phyloP scores from a whole-genome alignment of 345 rosid genomes.

The Rubroshorea leprosula region DNA sequence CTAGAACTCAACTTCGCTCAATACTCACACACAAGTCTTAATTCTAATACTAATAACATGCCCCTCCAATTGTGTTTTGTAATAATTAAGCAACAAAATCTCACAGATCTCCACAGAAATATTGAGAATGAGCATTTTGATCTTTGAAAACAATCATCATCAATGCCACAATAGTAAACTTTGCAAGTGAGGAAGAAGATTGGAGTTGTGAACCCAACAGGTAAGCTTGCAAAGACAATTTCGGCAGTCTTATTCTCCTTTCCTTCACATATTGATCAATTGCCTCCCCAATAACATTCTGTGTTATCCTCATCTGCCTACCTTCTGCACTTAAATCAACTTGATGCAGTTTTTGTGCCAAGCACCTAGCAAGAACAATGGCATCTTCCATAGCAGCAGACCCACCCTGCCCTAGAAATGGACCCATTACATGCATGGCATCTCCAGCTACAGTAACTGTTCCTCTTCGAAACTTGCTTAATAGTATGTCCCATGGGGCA shows the following conservation, averaged over 20 bases:
- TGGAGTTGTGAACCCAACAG: constrained; percentile 27
- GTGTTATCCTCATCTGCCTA: background rate
- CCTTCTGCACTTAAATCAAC: background rate
- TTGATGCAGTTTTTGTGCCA: constrained; percentile 21
- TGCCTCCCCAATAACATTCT: constrained; percentile 22
- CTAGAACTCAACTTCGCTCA: no score
- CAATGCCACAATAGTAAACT: constrained; percentile 15
- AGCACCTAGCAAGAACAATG: constrained; percentile 43
- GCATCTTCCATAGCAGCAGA: constrained; percentile 46
- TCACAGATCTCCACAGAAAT: constrained; percentile 32
- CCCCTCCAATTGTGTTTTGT: no score
- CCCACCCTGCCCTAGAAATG: constrained; percentile 48
- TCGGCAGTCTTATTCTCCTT: constrained; percentile 34
- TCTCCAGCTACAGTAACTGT: constrained; percentile 46
- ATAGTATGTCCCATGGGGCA: constrained; percentile 32
- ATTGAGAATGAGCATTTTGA: constrained; percentile 21
- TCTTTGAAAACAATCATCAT: constrained; percentile 29
- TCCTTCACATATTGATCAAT: constrained; percentile 41
- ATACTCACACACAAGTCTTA: no score
- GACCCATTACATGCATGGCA: constrained; percentile 52
- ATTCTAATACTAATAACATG: no score
- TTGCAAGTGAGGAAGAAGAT: constrained; percentile 20
- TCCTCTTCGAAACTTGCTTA: constrained; percentile 31
- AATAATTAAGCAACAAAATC: no score
- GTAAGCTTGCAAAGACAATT: constrained; percentile 35